phyloP scores from a whole-genome alignment of 2,329 filamentous ascomycete species.

The Penicillium sclerotiorum region DNA sequence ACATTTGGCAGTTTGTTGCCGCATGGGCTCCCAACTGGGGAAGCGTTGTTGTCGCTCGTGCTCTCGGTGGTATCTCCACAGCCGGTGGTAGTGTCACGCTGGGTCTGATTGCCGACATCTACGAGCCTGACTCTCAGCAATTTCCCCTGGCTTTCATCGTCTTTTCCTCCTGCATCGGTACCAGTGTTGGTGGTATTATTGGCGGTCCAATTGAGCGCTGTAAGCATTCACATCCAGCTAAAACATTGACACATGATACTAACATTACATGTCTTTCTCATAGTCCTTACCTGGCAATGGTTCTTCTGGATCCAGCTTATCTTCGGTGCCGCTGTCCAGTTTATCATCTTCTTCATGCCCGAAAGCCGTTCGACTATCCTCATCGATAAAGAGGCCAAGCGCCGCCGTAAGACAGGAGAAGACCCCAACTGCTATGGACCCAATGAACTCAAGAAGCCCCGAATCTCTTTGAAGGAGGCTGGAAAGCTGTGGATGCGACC shows the following conservation, averaged over 20 bases:
- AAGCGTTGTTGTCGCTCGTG: slow-evolving; percentile 64
- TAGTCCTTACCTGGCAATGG: slow-evolving; percentile 54
- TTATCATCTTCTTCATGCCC: slow-evolving; percentile 51
- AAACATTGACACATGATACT: neutral
- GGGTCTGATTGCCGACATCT: slow-evolving; percentile 63
- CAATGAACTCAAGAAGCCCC: slow-evolving; percentile 57
- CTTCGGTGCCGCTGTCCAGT: slow-evolving; percentile 57
- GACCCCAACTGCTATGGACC: slow-evolving; percentile 63
- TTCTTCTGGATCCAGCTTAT: slow-evolving; percentile 65
- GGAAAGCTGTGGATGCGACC: slow-evolving; percentile 62
- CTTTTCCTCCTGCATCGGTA: slow-evolving; percentile 54
- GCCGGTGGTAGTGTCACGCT: slow-evolving; percentile 63
- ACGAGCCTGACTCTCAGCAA: slow-evolving; percentile 55
- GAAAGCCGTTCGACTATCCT: slow-evolving; percentile 61
- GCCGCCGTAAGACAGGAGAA: slow-evolving; percentile 51
- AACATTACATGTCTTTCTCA: neutral
- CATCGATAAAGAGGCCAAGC: slow-evolving; percentile 60
- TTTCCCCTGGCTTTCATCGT: slow-evolving; percentile 61
- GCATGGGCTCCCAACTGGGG: slow-evolving; percentile 70
- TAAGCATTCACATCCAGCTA: slow-evolving; percentile 1
- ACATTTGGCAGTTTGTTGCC: slow-evolving; percentile 71
- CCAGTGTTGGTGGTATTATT: slow-evolving; percentile 54
- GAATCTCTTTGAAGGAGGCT: slow-evolving; percentile 54
- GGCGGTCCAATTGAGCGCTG: slow-evolving; percentile 51
- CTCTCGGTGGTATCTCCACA: slow-evolving; percentile 61